Conservation (phyloP, 2,329 filamentous ascomycete genomes). For the Claviceps digitariae region DNA sequence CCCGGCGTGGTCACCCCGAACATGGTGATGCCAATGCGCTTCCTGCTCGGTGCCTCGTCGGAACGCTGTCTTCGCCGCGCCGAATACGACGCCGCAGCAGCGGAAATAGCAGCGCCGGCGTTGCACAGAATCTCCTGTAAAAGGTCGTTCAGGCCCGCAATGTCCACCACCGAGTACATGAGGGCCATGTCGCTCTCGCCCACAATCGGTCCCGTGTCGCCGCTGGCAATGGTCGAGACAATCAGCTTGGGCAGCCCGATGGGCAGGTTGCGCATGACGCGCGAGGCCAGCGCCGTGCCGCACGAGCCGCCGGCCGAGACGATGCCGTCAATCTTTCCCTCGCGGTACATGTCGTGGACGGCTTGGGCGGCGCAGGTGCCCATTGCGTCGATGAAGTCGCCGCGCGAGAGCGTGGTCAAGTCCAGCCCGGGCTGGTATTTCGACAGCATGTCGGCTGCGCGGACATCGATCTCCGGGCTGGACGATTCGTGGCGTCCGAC, state of each 20-base stretch:
- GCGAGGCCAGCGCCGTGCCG: conserved; percentile 45
- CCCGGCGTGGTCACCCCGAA: conserved; percentile 61
- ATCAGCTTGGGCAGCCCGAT: conserved; percentile 58
- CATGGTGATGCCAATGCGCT: conserved; percentile 54
- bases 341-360: conserved; percentile 25
- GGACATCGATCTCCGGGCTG: conserved; percentile 32
- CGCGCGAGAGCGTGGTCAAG: conserved; percentile 29
- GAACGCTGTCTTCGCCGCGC: conserved; percentile 1
- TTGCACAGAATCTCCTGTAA: conserved; percentile 46
- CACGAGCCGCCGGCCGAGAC: conserved; percentile 49
- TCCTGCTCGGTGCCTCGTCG: conserved; percentile 17
- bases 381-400: conserved; percentile 44
- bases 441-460: conserved; percentile 27
- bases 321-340: conserved; percentile 36
- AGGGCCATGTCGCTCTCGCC: conserved; percentile 56
- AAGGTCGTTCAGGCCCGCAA: conserved; percentile 50
- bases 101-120: conserved; percentile 46
- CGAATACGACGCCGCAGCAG: conserved; percentile 38
- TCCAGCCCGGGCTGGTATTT: conserved; percentile 17
- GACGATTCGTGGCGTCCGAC: conserved; percentile 33
- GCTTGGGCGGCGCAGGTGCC: conserved; percentile 30
- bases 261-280: conserved; percentile 48
- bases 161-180: conserved; percentile 59
- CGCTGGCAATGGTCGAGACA: conserved; percentile 55
- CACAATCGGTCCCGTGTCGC: conserved; percentile 50